Base-by-base conservation (phyloP, 352 stramenopile species). In the Globisporangium splendens region DNA sequence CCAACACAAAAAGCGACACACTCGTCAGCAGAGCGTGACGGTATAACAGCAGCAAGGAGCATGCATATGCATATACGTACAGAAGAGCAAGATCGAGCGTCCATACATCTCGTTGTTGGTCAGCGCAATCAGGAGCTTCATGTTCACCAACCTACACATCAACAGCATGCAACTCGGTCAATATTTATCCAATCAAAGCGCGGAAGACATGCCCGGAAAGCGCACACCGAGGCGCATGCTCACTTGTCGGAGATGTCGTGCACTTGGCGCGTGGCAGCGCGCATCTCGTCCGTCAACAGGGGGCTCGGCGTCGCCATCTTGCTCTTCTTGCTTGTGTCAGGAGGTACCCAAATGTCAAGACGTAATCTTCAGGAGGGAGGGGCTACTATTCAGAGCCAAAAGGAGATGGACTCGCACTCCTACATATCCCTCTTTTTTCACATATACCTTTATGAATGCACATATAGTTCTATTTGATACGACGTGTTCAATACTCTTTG, bases 91-190 rank as follows among this genome's bases (percentile, higher is more conserved):
- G 47, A 91, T 47, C 3, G 77, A 71, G 21, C 75, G 81, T 18
- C 81, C 81, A 43, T 91, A 91, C 50, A 89, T 66, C 39, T 78
- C 49, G 33, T 77, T 81, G 66, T 86, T 77, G 14, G 76, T 90
- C 17, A 90, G 65, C 33, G 78, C 70, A 43, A 90, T 67, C 49
- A 86, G 51, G 50, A 90, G 69, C 75, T 88, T 90, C 44, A 85
- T 33, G 47, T 89, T 90, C 50, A 87, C 73, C 18, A 88, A 62
- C 21, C 80, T 90, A 17, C 28, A 53, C 17, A 31, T 12, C 5
- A 24, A 18, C 39, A 22, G 21, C 7, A 10, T n/a, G 18, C 12
- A 50, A 20, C 15, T 41, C 31, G 49, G 31, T 42, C 21, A n/a
- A 48, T 33, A 54, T 5, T 6, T 28, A 56, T 38, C 12, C 11